Evolutionary conservation across 2,329 filamentous ascomycete species (phyloP).

Genomic region (Cladobotryum protrusum): DNA sequence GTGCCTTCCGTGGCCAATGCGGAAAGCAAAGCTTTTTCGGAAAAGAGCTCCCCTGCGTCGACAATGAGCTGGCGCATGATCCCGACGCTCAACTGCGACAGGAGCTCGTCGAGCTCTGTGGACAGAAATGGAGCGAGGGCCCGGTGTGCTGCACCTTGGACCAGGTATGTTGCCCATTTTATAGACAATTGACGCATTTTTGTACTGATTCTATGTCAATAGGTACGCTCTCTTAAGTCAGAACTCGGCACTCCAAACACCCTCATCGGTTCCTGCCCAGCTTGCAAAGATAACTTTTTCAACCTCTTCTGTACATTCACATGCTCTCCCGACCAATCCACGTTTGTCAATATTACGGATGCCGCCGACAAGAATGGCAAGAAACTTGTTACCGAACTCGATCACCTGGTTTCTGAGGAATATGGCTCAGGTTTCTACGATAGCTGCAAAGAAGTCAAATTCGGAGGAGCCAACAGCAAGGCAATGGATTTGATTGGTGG

Average conservation of each 20-base stretch:
- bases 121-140: constrained; percentile 75
- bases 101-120: constrained; percentile 79
- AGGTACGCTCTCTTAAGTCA: constrained; percentile 73
- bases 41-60: constrained; percentile 81
- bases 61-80: constrained; percentile 75
- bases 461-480: constrained; percentile 85
- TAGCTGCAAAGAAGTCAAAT: constrained; percentile 99
- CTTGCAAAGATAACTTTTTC: constrained; percentile 97
- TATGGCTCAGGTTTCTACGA: constrained; percentile 88
- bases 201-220: constrained; percentile 4
- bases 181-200: not conserved
- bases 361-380: constrained; percentile 56
- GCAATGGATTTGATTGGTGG: constrained; percentile 96
- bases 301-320: constrained; percentile 98
- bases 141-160: constrained; percentile 79
- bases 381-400: constrained; percentile 74
- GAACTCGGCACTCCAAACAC: constrained; percentile 83
- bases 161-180: constrained; percentile 51
- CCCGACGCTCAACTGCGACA: constrained; percentile 66
- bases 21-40: constrained; percentile 88
- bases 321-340: constrained; percentile 91
- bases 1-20: constrained; percentile 85
- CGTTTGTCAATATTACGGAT: constrained; percentile 88
- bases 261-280: constrained; percentile 88
- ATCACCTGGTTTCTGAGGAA: constrained; percentile 77